phyloP scores from a whole-genome alignment of 202 grass and related monocot genomes.

The Schoenoplectus tabernaemontani region DNA sequence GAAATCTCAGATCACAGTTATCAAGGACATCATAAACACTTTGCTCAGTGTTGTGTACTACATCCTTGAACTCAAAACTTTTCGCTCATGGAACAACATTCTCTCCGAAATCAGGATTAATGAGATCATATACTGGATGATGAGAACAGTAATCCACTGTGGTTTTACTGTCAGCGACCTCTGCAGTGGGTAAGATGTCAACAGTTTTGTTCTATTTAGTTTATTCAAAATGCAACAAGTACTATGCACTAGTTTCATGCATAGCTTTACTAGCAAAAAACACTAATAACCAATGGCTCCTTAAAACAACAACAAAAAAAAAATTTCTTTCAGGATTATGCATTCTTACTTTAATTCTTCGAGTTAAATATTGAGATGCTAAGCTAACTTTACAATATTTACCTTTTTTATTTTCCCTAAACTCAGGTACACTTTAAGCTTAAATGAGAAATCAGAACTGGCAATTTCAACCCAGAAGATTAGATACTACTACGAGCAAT shows the following conservation, averaged over 20 bases:
- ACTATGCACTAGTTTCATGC: neutral
- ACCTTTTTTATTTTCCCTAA: neutral
- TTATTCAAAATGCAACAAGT: neutral
- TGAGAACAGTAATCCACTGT: conserved; percentile 13
- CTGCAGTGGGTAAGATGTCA: conserved; percentile 5
- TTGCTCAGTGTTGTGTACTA: neutral
- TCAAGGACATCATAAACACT: conserved; percentile 5
- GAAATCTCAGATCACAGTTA: neutral
- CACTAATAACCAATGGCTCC: no score
- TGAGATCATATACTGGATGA: conserved; percentile 8
- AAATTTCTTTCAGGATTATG: neutral
- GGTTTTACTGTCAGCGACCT: conserved; percentile 14
- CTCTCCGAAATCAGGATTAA: conserved; percentile 3
- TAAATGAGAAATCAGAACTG: conserved; percentile 11
- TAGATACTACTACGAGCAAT: neutral
- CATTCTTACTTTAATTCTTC: neutral
- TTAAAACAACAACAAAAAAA: neutral
- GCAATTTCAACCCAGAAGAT: neutral
- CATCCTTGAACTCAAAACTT: neutral
- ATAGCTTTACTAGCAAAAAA: no score
- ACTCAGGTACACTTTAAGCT: conserved; percentile 7
- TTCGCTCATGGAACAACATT: conserved; percentile 15
- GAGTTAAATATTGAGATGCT: neutral
- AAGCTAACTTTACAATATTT: neutral
- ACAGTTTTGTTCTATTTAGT: neutral